These are phyloP conservation scores for Inosperma sp. DNA, from an alignment of 768 basidiomycete genomes.

Conservation along the genomic window DNA sequence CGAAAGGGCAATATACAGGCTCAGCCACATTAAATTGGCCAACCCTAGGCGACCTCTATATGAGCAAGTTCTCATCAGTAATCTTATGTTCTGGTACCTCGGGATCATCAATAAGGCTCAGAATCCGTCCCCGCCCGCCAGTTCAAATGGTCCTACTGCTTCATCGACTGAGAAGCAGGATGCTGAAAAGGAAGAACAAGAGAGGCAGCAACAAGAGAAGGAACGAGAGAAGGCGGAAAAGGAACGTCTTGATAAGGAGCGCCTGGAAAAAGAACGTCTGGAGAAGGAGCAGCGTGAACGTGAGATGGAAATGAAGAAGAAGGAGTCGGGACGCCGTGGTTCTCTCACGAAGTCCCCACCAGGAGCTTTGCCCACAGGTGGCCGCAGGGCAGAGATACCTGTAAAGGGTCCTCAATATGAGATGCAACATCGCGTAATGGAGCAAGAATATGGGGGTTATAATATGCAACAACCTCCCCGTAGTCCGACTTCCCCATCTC, in stretches of 20 bases:
- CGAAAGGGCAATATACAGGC: slow-evolving; percentile 93
- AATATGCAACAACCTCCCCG: slow-evolving; percentile 36
- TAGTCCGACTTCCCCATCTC: slow-evolving; percentile 18
- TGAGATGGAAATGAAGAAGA: slow-evolving; percentile 55
- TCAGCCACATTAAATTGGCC: slow-evolving; percentile 98
- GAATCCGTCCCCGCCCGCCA: slow-evolving; percentile 37
- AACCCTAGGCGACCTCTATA: slow-evolving; percentile 95
- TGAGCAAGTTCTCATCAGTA: slow-evolving; percentile 92
- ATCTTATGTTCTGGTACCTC: slow-evolving; percentile 99
- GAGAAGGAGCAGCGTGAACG: slow-evolving; percentile 43
- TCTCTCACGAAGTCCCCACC: slow-evolving; percentile 65
- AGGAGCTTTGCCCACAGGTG: slow-evolving; percentile 42
- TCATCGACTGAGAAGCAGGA: slow-evolving; percentile 31
- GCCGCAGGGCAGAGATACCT: slow-evolving; percentile 78
- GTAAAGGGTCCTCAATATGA: slow-evolving; percentile 90
- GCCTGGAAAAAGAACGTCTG: slow-evolving; percentile 37
- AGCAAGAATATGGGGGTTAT: slow-evolving; percentile 72
- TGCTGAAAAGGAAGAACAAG: slow-evolving; percentile 36
- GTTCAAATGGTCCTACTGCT: slow-evolving; percentile 21
- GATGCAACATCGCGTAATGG: slow-evolving; percentile 89
- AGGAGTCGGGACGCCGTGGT: slow-evolving; percentile 46
- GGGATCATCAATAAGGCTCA: slow-evolving; percentile 94
- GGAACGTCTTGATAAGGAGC: slow-evolving; percentile 42
- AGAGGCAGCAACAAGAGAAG: slow-evolving; percentile 36
- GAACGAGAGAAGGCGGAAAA: slow-evolving; percentile 36